Evolutionary conservation across 192 early-diverging fungal genomes (phyloP).

Genomic region (Fimicolochytrium jonesii): DNA sequence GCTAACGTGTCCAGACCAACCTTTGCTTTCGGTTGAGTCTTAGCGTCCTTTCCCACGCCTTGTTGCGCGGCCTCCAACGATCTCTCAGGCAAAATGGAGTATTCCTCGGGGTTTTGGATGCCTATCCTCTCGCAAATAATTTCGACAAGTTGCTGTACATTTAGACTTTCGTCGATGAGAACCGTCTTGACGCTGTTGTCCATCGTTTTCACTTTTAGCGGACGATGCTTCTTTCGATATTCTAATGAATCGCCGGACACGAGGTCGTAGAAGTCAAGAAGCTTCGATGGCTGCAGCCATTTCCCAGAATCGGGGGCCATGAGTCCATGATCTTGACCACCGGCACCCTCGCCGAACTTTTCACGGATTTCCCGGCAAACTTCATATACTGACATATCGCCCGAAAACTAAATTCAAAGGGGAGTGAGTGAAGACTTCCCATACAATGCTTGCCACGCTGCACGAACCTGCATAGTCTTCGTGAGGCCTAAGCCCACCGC

Average conservation of each 20-base stretch:
- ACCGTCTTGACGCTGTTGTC: slow-evolving; percentile 53
- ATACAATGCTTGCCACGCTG: too few species aligned
- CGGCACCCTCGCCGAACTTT: slow-evolving; percentile 46
- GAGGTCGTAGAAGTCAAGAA: slow-evolving; percentile 58
- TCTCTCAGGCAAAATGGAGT: slow-evolving; percentile 44
- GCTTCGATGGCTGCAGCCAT: slow-evolving; percentile 49
- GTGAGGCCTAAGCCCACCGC: slow-evolving; percentile 33
- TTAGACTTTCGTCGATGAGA: slow-evolving; percentile 47
- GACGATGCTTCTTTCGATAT: slow-evolving; percentile 56
- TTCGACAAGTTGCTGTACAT: slow-evolving; percentile 40
- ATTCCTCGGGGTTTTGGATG: slow-evolving; percentile 54
- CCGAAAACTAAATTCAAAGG: slow-evolving; percentile 26
- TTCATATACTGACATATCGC: slow-evolving; percentile 50
- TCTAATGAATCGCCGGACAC: slow-evolving; percentile 51
- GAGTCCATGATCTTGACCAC: slow-evolving; percentile 52
- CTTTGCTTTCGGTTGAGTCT: background rate
- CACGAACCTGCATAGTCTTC: slow-evolving; percentile 40
- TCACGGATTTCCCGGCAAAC: slow-evolving; percentile 52
- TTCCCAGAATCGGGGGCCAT: slow-evolving; percentile 47
- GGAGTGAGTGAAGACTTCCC: too few species aligned
- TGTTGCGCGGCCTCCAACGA: background rate
- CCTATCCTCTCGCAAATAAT: slow-evolving; percentile 54
- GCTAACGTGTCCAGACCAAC: background rate
- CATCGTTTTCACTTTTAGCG: slow-evolving; percentile 47
- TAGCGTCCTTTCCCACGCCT: background rate